These are phyloP conservation scores for Acanthamoeba culbertsoni DNA, from an alignment of 208 protist genomes.

Conservation along the genomic window DNA sequence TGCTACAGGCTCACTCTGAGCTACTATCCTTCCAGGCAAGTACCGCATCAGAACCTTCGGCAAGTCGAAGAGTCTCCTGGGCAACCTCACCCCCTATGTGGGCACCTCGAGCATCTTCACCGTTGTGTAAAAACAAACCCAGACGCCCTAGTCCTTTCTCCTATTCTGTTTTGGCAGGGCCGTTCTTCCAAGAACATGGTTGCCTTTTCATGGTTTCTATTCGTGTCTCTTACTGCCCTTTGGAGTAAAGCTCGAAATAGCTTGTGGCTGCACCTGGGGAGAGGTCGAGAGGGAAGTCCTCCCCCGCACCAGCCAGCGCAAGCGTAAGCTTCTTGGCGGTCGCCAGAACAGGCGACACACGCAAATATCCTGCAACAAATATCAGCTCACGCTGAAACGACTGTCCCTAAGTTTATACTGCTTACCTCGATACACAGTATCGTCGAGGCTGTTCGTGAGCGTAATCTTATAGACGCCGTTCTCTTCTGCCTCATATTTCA, in stretches of 20 bases:
- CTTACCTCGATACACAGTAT: no score
- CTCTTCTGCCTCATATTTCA: no score
- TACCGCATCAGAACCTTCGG: constrained; percentile 61
- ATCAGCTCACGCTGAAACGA: no score
- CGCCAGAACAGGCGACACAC: neutral
- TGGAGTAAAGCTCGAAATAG: neutral
- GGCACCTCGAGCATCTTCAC: constrained; percentile 50
- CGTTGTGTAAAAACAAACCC: constrained; percentile 5
- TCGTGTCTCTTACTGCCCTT: neutral
- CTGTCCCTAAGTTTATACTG: no score
- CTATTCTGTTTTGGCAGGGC: no score
- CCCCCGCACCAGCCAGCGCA: neutral
- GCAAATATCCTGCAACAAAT: neutral
- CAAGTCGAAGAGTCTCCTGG: constrained; percentile 29
- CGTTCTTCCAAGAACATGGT: neutral
- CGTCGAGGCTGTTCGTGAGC: no score
- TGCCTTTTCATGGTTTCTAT: neutral
- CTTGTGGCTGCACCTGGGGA: neutral
- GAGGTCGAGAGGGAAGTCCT: neutral
- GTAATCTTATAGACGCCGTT: no score
- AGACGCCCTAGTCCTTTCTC: no score
- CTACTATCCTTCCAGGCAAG: neutral
- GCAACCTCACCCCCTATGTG: neutral
- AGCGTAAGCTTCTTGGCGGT: neutral
- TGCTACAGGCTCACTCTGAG: neutral